These are phyloP conservation scores for Penicillium sp. DNA, from an alignment of 2,329 filamentous ascomycete genomes.

Conservation along the genomic window DNA sequence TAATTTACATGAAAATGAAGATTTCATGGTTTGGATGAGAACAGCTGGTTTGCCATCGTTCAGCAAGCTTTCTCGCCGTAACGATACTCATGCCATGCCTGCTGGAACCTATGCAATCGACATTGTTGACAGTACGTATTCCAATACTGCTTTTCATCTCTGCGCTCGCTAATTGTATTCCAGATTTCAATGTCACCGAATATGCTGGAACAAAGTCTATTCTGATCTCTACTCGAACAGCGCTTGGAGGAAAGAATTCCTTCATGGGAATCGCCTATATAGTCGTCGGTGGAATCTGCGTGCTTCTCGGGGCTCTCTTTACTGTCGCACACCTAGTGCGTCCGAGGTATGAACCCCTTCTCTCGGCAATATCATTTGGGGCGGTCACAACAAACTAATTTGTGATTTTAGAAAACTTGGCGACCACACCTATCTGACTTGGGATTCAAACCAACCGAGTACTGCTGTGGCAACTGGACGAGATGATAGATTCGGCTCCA, in stretches of 20 bases:
- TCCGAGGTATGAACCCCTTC: conserved; percentile 64
- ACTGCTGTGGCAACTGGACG: conserved; percentile 57
- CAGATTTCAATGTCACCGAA: conserved; percentile 75
- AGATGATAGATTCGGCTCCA: conserved; percentile 49
- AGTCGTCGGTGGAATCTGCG: conserved; percentile 88
- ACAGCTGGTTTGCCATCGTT: conserved; percentile 91
- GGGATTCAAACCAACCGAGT: conserved; percentile 73
- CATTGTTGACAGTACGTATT: conserved; percentile 71
- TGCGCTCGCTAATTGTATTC: conserved; percentile 15
- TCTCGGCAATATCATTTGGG: background rate
- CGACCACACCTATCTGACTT: conserved; percentile 94
- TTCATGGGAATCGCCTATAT: conserved; percentile 97
- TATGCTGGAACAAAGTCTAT: conserved; percentile 90
- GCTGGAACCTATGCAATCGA: conserved; percentile 72
- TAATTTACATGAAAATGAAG: conserved; percentile 71
- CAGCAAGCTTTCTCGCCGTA: conserved; percentile 86
- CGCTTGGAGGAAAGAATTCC: conserved; percentile 92
- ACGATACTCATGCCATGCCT: conserved; percentile 67
- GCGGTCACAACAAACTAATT: background rate
- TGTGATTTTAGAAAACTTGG: conserved; percentile 73
- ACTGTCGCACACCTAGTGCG: conserved; percentile 87
- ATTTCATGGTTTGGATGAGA: conserved; percentile 98
- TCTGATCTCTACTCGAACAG: conserved; percentile 81
- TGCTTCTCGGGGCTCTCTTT: conserved; percentile 83
- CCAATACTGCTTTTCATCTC: background rate